phyloP scores from a whole-genome alignment of 768 basidiomycete genomes.

The Hemileccinum rubropunctum region DNA sequence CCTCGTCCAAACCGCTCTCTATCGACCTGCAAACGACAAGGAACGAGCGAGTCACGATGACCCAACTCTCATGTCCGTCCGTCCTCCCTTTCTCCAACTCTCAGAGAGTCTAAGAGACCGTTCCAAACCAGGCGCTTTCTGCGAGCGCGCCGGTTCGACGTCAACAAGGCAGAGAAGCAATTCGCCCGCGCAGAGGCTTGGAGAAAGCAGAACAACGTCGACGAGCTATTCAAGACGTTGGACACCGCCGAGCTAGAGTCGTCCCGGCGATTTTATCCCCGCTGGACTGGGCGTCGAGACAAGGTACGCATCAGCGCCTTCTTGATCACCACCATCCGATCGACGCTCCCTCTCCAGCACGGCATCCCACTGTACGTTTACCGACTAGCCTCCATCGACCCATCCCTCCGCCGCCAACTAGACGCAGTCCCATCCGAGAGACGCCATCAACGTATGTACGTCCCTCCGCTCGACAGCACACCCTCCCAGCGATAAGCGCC shows the following conservation, averaged over 20 bases:
- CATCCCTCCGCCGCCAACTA: conserved; percentile 56
- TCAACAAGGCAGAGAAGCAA: conserved; percentile 61
- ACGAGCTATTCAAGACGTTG: conserved; percentile 60
- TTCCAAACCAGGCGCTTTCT: conserved; percentile 65
- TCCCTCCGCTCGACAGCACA: conserved; percentile 1
- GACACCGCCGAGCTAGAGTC: conserved; percentile 56
- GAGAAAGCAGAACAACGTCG: conserved; percentile 61
- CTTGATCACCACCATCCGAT: not conserved
- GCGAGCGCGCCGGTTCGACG: conserved; percentile 71
- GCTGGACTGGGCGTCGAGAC: conserved; percentile 78
- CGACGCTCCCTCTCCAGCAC: conserved; percentile 36
- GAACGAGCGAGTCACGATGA: conserved; percentile 58
- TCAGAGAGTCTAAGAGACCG: not conserved
- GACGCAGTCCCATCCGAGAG: conserved; percentile 49
- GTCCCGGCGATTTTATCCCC: conserved; percentile 65
- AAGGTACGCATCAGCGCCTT: conserved; percentile 45
- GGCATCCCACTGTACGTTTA: conserved; percentile 79
- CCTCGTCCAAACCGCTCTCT: conserved; percentile 51
- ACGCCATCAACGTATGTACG: conserved; percentile 71
- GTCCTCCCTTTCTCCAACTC: not conserved
- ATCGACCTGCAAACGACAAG: conserved; percentile 36
- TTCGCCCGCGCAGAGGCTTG: conserved; percentile 68
- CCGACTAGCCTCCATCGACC: conserved; percentile 57
- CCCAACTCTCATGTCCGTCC: conserved; percentile 58
- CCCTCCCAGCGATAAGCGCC: no score